Base-by-base conservation (phyloP, 2,329 filamentous ascomycete species). In the Aspergillus sp. region DNA sequence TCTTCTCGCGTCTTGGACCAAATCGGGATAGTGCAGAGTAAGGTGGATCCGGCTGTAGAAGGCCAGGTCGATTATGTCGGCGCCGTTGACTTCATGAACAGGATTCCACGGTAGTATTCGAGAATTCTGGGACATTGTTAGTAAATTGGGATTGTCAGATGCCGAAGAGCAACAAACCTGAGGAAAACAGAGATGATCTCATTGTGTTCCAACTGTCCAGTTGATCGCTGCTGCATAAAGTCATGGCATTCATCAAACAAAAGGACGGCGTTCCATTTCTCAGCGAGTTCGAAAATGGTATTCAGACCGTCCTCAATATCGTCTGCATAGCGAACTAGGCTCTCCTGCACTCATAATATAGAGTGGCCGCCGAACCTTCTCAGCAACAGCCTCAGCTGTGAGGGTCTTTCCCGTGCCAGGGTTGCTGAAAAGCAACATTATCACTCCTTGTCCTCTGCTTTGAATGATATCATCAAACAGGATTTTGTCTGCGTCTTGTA, bases 51-150 rank as follows among this genome's bases (percentile, higher is more conserved):
- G 70, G 27, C 68, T 72, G 52, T 73, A 66, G 59, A 77, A 75
- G 15, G 75, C 74, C 0, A 63, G 61, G 32, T 77, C 75, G 54
- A 78, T 74, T 49, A 69, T 65, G 35, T 65, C 61, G 30, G 71
- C 63, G 27, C 73, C 71, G 57, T 77, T 78, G 37, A 71, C 75
- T 74, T 76, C 50, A 77, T 64, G 62, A 76, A 76, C 38, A 77
- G 20, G 5, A 53, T 45, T 3, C 50, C 50, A 2, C 43, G 47
- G 20, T 45, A 49, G n/a, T 35, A 35, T 35, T 35, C 32, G 32
- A 35, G 22, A 23, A 23, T 23, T 23, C 22, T 23, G 22, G 10
- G 38, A 37, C 22, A 39, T 9, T 45, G 17, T 33, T 5, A 2
- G 47, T 3, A 2, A 32, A 12, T 15, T 32, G 10, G 25, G 10